Percentiles rank a stretch among this genome's conserved stretches.
Evolutionary conservation across 164 flowering plant genomes (phyloP).

Genomic region (Vitis amurensis): DNA sequence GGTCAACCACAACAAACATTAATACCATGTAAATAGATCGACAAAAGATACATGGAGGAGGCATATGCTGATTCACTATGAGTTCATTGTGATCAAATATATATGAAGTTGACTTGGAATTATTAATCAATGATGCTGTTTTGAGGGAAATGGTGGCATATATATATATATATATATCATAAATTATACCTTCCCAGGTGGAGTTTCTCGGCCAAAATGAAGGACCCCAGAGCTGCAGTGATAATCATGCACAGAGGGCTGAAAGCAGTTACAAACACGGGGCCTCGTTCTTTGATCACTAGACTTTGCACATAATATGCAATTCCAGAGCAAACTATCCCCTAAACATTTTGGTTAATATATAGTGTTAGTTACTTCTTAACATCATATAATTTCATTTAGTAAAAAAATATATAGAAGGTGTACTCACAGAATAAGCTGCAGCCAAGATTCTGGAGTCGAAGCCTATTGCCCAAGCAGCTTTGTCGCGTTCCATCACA

Average conservation of each 20-base stretch:
- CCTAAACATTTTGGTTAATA: constrained; percentile 34
- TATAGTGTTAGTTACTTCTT: neutral
- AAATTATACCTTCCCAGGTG: constrained; percentile 75
- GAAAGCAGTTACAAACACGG: constrained; percentile 83
- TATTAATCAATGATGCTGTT: too few species aligned
- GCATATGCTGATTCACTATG: too few species aligned
- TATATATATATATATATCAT: too few species aligned
- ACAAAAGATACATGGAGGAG: too few species aligned
- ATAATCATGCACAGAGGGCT: constrained; percentile 86
- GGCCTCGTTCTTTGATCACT: constrained; percentile 72
- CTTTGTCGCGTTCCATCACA: constrained; percentile 54
- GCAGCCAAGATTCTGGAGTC: constrained; percentile 82
- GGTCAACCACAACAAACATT: neutral
- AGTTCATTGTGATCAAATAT: too few species aligned
- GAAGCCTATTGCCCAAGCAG: constrained; percentile 74
- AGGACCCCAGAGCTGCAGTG: constrained; percentile 59
- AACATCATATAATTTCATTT: too few species aligned
- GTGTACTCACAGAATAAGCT: constrained; percentile 61
- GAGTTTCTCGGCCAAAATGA: constrained; percentile 64
- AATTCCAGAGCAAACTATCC: constrained; percentile 79
- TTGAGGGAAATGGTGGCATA: too few species aligned
- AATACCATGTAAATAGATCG: neutral
- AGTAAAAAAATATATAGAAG: too few species aligned
- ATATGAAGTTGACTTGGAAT: neutral
- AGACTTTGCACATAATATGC: constrained; percentile 80